Evolutionary conservation across 2,329 filamentous ascomycete genomes (phyloP).

Genomic region (Leptographium wingfieldii): DNA sequence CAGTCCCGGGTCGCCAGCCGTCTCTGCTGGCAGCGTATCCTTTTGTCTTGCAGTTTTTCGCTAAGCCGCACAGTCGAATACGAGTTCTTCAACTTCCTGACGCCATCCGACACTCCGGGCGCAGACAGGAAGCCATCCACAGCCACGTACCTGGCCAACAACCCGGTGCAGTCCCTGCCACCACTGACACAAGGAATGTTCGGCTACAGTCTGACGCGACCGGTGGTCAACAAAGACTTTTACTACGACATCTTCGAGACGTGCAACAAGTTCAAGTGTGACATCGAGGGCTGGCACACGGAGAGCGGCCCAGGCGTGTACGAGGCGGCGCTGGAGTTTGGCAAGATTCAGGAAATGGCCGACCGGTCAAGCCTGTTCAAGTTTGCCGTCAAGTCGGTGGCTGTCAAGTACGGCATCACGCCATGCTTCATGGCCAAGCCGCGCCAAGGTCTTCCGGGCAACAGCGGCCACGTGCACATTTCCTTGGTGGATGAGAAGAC

Average conservation of each 20-base stretch:
- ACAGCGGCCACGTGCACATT: constrained; percentile 91
- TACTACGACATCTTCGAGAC: constrained; percentile 80
- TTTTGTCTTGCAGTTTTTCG: neutral
- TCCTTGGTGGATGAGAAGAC: constrained; percentile 69
- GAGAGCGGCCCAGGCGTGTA: constrained; percentile 90
- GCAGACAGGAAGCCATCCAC: constrained; percentile 45
- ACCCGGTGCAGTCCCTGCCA: constrained; percentile 61
- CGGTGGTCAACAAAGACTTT: constrained; percentile 83
- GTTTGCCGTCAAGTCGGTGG: constrained; percentile 81
- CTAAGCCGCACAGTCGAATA: constrained; percentile 57
- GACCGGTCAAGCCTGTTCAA: constrained; percentile 91
- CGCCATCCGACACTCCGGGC: constrained; percentile 37
- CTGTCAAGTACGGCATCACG: constrained; percentile 77
- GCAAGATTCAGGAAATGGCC: constrained; percentile 78
- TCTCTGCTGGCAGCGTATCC: neutral
- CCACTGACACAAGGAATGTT: constrained; percentile 90
- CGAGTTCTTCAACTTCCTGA: constrained; percentile 86
- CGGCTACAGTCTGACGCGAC: constrained; percentile 78
- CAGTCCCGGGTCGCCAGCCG: neutral
- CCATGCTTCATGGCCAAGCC: constrained; percentile 99
- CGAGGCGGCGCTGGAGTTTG: constrained; percentile 87
- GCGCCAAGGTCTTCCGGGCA: constrained; percentile 77
- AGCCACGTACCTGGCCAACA: constrained; percentile 59
- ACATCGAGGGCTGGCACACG: constrained; percentile 91
- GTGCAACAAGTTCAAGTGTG: constrained; percentile 63